Evolutionary conservation across 768 basidiomycete genomes (phyloP).

Genomic region (Gyrodon lividus): DNA sequence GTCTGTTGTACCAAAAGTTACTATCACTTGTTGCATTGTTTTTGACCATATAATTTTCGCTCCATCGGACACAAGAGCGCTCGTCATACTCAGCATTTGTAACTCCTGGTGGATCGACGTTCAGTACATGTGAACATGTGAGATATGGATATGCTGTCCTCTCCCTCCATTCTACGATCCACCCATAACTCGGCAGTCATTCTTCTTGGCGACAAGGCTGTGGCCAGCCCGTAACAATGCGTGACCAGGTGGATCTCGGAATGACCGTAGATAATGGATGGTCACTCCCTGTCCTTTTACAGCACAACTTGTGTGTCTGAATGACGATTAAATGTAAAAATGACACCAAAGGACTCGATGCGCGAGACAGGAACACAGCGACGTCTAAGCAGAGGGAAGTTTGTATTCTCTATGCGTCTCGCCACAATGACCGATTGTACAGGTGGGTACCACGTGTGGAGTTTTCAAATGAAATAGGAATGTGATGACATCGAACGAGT

Average conservation of each 20-base stretch:
- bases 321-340: slow-evolving; percentile 9
- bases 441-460: slow-evolving; percentile 3
- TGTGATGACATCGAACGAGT: slow-evolving; percentile 1
- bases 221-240: background rate
- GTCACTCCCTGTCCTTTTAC: background rate
- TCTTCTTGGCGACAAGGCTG: no score
- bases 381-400: background rate
- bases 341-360: slow-evolving; percentile 3
- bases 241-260: no score
- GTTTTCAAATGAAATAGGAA: slow-evolving; percentile 1
- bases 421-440: background rate
- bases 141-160: no score
- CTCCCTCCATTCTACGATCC: no score
- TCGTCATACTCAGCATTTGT: background rate
- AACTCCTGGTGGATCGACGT: background rate
- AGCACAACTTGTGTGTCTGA: background rate
- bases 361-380: background rate
- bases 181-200: no score
- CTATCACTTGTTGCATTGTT: background rate
- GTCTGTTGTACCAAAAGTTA: background rate
- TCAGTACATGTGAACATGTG: background rate
- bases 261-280: background rate
- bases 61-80: background rate
- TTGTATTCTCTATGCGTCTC: no score
- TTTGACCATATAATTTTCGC: slow-evolving; percentile 5